A percentile compares a stretch with the other conserved stretches of the same genome.
Conservation (phyloP, 1,284 basidiomycete genomes). For the Ceratobasidium sp. region DNA sequence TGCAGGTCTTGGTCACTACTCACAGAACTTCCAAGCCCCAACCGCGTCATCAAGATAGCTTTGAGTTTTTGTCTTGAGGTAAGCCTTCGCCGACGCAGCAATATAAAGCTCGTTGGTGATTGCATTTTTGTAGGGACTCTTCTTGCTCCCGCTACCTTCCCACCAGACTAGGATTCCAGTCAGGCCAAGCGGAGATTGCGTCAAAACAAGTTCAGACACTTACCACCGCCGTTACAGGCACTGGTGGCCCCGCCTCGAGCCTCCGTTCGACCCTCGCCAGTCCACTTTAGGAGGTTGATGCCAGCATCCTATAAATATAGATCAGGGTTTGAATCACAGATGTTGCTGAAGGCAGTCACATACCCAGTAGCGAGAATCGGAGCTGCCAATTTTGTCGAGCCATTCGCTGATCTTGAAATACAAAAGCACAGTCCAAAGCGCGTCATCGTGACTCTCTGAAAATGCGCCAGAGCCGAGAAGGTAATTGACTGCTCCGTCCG, state of each 20-base stretch:
- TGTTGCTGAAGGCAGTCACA: background rate
- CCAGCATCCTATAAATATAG: conserved; percentile 10
- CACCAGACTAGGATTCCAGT: conserved; percentile 64
- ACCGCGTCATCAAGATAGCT: conserved; percentile 64
- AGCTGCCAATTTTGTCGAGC: conserved; percentile 15
- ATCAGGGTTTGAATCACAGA: background rate
- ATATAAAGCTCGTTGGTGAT: conserved; percentile 71
- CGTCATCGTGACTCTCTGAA: conserved; percentile 20
- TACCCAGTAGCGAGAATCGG: conserved; percentile 24
- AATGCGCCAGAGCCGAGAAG: conserved; percentile 13
- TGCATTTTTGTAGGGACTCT: conserved; percentile 69
- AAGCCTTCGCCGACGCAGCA: conserved; percentile 64
- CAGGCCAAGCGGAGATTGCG: background rate
- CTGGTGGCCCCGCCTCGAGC: conserved; percentile 58
- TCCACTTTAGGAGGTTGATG: conserved; percentile 9
- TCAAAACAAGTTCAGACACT: conserved; percentile 46
- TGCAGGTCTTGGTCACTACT: background rate
- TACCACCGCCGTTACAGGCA: conserved; percentile 61
- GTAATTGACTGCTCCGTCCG: conserved; percentile 21
- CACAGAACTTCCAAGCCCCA: conserved; percentile 29
- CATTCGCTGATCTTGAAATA: conserved; percentile 33
- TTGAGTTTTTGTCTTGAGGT: conserved; percentile 58
- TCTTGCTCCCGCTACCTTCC: conserved; percentile 57
- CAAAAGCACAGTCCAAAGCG: conserved; percentile 18
- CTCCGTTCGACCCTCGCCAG: conserved; percentile 19